These are phyloP conservation scores for Trametes cingulata DNA, from an alignment of 768 basidiomycete species.

Conservation along the genomic window DNA sequence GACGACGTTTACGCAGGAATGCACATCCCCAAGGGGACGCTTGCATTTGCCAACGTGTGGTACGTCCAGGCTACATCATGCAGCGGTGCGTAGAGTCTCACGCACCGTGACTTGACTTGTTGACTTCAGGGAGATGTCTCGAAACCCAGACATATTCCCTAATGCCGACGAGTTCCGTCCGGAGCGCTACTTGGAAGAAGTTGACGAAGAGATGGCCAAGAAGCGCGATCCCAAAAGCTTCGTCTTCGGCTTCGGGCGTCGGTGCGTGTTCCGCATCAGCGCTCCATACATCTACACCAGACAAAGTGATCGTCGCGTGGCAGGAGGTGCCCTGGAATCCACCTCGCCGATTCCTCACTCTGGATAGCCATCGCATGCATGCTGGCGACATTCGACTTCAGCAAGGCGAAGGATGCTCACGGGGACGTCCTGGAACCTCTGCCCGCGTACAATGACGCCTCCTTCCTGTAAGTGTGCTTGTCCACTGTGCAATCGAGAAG, in stretches of 20 bases:
- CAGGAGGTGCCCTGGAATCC: conserved; percentile 25
- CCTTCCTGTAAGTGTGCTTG: not conserved
- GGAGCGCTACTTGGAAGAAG: conserved; percentile 43
- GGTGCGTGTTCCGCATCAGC: conserved; percentile 9
- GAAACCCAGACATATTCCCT: not conserved
- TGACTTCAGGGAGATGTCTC: not conserved
- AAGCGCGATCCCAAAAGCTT: conserved; percentile 39
- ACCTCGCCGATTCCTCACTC: conserved; percentile 22
- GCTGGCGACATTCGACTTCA: conserved; percentile 24
- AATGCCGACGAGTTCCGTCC: conserved; percentile 50
- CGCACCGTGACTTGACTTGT: not conserved
- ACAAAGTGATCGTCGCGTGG: not conserved
- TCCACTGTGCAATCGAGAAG: too few relatives aligned
- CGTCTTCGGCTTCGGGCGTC: conserved; percentile 47
- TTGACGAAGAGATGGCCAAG: conserved; percentile 26
- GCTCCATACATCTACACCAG: not conserved
- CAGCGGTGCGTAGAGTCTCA: too few relatives aligned
- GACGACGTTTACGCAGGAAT: conserved; percentile 24
- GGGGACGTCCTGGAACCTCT: conserved; percentile 10
- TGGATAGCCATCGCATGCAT: conserved; percentile 23
- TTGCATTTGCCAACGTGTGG: conserved; percentile 24
- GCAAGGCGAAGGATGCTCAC: conserved; percentile 17
- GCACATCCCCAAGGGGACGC: conserved; percentile 22
- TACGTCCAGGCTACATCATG: not conserved
- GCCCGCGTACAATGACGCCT: not conserved